Conservation (phyloP, 2,329 filamentous ascomycete genomes). For the Hypoxylon sp. region DNA sequence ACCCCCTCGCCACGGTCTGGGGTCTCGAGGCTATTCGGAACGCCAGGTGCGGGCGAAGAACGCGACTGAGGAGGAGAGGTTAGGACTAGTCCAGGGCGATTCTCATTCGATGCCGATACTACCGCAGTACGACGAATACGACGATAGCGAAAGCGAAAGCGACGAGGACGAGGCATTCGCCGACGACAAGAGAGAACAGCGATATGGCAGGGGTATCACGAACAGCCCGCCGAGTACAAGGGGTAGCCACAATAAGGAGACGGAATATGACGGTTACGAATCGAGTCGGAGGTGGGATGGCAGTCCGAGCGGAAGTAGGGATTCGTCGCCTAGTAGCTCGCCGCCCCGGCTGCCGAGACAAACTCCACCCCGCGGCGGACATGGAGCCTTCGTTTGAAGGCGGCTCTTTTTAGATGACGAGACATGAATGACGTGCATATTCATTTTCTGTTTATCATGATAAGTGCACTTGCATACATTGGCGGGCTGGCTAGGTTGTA, state of each 20-base stretch:
- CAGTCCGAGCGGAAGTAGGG: slow-evolving; percentile 39
- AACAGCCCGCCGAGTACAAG: slow-evolving; percentile 51
- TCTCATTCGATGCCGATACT: slow-evolving; percentile 53
- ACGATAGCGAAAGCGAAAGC: slow-evolving; percentile 48
- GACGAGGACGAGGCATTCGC: slow-evolving; percentile 44
- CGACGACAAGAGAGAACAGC: slow-evolving; percentile 49
- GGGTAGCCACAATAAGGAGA: slow-evolving; percentile 49
- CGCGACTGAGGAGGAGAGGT: slow-evolving; percentile 82
- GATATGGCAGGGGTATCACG: slow-evolving; percentile 60
- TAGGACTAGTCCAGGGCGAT: slow-evolving; percentile 86
- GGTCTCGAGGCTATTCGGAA: slow-evolving; percentile 56
- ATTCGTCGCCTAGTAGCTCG: slow-evolving; percentile 35
- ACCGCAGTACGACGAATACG: slow-evolving; percentile 53
- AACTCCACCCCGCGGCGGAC: slow-evolving; percentile 34
- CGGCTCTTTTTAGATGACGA: slow-evolving; percentile 39
- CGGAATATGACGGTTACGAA: slow-evolving; percentile 45
- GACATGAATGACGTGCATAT: slow-evolving; percentile 44
- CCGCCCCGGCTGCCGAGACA: slow-evolving; percentile 42
- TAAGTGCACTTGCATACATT: slow-evolving; percentile 17
- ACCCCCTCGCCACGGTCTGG: slow-evolving; percentile 51
- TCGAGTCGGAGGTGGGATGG: slow-evolving; percentile 46
- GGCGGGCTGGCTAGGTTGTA: slow-evolving; percentile 27
- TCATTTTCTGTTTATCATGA: slow-evolving; percentile 41
- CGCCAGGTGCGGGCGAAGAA: slow-evolving; percentile 57
- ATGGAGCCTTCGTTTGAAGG: slow-evolving; percentile 33